Percentiles rank a stretch among this genome's conserved stretches.
Evolutionary conservation across 257 asterid genomes (phyloP).

Genomic region (Coffea eugenioides): DNA sequence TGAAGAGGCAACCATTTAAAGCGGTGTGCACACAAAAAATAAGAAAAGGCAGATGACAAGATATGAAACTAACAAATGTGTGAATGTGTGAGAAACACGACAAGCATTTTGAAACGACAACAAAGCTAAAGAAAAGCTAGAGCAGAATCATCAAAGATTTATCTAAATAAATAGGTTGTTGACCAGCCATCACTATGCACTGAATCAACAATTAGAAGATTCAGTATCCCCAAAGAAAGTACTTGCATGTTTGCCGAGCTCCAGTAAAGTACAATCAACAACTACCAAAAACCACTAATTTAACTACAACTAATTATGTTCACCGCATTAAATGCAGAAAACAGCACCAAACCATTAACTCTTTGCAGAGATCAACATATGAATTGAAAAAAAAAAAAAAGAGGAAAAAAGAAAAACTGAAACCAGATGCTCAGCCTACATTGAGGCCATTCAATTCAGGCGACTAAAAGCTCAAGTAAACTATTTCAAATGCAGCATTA

Average conservation of each 20-base stretch:
- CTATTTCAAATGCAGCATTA: neutral
- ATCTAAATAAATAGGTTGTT: neutral
- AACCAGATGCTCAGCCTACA: conserved; percentile 1
- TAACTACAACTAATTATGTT: no score
- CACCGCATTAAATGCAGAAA: neutral
- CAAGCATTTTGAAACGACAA: no score
- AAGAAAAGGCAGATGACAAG: neutral
- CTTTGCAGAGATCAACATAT: neutral
- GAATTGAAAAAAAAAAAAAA: neutral
- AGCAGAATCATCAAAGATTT: neutral
- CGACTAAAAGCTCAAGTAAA: neutral
- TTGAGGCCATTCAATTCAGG: neutral
- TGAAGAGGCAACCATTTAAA: conserved; percentile 20
- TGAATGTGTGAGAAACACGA: neutral
- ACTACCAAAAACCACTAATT: no score
- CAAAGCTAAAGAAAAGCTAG: neutral
- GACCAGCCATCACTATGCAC: no score
- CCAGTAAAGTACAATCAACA: neutral
- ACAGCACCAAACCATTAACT: neutral
- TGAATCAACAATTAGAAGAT: no score
- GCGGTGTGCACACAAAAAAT: neutral
- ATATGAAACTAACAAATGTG: no score
- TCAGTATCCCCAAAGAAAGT: no score
- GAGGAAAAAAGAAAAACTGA: neutral
- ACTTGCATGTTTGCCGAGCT: no score